These are phyloP conservation scores for Cicer chorassanicum DNA, from an alignment of 306 rosid genomes.

Conservation along the genomic window DNA sequence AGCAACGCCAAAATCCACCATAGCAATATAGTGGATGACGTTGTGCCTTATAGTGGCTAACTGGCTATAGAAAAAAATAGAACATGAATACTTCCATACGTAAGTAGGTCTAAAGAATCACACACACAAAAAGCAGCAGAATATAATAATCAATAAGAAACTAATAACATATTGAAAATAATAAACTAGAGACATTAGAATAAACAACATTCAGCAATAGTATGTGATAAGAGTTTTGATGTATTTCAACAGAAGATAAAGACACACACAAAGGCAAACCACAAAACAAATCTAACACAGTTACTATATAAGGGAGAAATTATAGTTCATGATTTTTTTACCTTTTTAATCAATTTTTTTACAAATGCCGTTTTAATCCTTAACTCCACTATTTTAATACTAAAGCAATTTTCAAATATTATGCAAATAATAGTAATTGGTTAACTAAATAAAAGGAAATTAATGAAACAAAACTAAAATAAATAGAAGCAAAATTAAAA, in stretches of 20 bases:
- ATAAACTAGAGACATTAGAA: not conserved
- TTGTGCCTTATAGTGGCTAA: not conserved
- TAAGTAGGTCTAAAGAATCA: not conserved
- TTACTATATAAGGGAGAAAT: not conserved
- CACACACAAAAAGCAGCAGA: not conserved
- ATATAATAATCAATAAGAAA: not conserved
- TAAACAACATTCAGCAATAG: not conserved
- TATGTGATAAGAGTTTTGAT: not conserved
- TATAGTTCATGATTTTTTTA: not conserved
- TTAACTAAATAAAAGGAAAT: not conserved
- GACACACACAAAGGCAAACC: not conserved
- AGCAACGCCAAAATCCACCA: not conserved
- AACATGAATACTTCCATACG: not conserved
- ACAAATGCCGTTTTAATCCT: no score
- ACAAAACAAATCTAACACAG: not conserved
- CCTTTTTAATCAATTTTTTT: no score
- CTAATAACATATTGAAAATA: not conserved
- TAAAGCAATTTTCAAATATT: not conserved
- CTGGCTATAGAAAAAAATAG: not conserved
- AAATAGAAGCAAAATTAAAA: no score
- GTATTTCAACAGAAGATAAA: not conserved
- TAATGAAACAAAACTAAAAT: not conserved
- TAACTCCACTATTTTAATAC: no score
- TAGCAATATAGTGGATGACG: not conserved
- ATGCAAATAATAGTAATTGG: not conserved